These are phyloP conservation scores for Xylaria sp. DNA, from an alignment of 2,329 filamentous ascomycete species.

Conservation along the genomic window DNA sequence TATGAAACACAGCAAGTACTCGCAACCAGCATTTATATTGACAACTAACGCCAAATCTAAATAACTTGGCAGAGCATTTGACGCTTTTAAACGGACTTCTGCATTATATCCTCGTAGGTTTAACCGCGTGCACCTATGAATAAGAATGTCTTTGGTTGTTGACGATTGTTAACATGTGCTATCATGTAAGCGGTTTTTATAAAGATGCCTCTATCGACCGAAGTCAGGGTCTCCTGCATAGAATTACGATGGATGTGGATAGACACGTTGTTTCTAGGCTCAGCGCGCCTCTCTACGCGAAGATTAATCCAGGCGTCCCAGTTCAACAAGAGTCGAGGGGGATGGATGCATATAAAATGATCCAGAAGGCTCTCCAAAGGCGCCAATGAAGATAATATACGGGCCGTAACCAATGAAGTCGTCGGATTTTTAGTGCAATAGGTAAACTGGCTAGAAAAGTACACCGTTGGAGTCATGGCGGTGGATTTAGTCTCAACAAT, in stretches of 20 bases:
- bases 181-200: background rate
- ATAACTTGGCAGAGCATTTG: background rate
- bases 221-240: too few relatives aligned
- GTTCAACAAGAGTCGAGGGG: background rate
- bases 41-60: background rate
- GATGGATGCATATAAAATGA: too few relatives aligned
- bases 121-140: background rate
- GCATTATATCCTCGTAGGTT: background rate
- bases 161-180: background rate
- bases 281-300: background rate
- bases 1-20: background rate
- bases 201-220: background rate
- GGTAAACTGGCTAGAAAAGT: background rate
- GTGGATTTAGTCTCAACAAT: background rate
- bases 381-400: background rate
- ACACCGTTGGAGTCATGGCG: too few relatives aligned
- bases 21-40: background rate
- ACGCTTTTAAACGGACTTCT: background rate
- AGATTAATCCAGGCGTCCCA: background rate
- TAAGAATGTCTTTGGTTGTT: background rate
- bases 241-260: too few relatives aligned
- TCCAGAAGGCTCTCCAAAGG: background rate
- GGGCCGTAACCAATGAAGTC: background rate
- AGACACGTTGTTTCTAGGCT: background rate
- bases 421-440: background rate